Evolutionary conservation across 805 yeast genomes (phyloP).

Genomic region (Spathaspora gorwiae): DNA sequence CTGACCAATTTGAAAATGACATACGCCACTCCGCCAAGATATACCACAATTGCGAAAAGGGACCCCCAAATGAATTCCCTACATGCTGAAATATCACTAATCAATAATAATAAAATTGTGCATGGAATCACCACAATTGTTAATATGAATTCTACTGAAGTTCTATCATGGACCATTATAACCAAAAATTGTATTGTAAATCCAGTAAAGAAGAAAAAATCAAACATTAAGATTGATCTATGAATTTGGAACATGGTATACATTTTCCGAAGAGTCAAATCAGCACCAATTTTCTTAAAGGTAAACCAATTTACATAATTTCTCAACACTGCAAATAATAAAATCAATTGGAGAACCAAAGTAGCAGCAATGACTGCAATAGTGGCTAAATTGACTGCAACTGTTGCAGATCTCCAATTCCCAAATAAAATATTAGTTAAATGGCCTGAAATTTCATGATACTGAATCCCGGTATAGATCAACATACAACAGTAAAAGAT

Average conservation of each 20-base stretch:
- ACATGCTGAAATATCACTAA: slow-evolving; percentile 33
- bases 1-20: slow-evolving; percentile 44
- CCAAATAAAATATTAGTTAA: slow-evolving; percentile 14
- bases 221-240: slow-evolving; percentile 19
- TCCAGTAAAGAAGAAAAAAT: slow-evolving; percentile 43
- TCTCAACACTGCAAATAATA: slow-evolving; percentile 29
- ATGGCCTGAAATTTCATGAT: slow-evolving; percentile 30
- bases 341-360: slow-evolving; percentile 22
- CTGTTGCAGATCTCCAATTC: slow-evolving; percentile 27
- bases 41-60: slow-evolving; percentile 22
- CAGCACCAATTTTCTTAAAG: slow-evolving; percentile 48
- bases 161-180: slow-evolving; percentile 33
- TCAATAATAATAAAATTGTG: slow-evolving; percentile 33
- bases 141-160: slow-evolving; percentile 40
- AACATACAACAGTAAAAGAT: slow-evolving; percentile 40
- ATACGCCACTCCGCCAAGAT: slow-evolving; percentile 39
- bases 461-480: slow-evolving; percentile 45
- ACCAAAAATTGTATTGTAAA: slow-evolving; percentile 47
- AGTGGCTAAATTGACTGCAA: slow-evolving; percentile 39
- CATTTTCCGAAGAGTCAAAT: slow-evolving; percentile 32
- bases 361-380: slow-evolving; percentile 37
- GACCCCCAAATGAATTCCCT: slow-evolving; percentile 28
- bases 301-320: slow-evolving; percentile 42
- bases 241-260: slow-evolving; percentile 39
- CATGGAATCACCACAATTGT: slow-evolving; percentile 44